Evolutionary conservation across 2,329 filamentous ascomycete genomes (phyloP), one percentile per base, ranked within the genome.

Genomic region (Teratosphaeria zuluensis): DNA sequence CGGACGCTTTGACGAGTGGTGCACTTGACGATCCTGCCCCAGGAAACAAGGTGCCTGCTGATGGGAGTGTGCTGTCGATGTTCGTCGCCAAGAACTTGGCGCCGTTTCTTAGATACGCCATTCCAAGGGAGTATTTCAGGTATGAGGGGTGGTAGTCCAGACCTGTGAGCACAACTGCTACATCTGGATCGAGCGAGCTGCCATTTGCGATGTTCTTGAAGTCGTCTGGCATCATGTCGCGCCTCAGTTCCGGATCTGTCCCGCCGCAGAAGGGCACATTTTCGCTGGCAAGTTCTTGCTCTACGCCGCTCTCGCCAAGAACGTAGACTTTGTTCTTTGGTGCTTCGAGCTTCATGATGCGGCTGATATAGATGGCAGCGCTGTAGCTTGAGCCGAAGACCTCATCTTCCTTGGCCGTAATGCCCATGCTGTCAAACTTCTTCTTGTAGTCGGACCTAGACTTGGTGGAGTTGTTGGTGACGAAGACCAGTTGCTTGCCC

Each of bases 391-490:
- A 96, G 62, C 90, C 91, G 72, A 99, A 99, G 65, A 99, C 89
- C 77, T 99, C 94, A 70, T 97, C 90, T 62, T 88, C 84, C 59
- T 83, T 80, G 66, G 84, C 86, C 1, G 88, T 86, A 68, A 99
- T 96, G 53, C 88, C 88, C 72, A 96, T 81, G 57, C 78, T 78
- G 53, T 88, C 84, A 61, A 99, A 86, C 72, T 97, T 99, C 78
- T 92, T 90, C 73, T 88, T 87, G 76, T 99, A 99, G 72, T 96
- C 91, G 55, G 83, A 79, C 58, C 94, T 88, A 11, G 92, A 96
- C 74, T 99, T 99, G 59, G 94, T 97, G 70, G 91, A 96, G 78
- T 99, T 99, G 78, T 99, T 99, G 48, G 94, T 99, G 56, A 99
- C 94, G 71, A 99, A 99, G 57, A 99, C 86, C 35, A 94, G 82